Evolutionary conservation across 768 basidiomycete genomes (phyloP).

Genomic region (Sporobolomyces roseus): DNA sequence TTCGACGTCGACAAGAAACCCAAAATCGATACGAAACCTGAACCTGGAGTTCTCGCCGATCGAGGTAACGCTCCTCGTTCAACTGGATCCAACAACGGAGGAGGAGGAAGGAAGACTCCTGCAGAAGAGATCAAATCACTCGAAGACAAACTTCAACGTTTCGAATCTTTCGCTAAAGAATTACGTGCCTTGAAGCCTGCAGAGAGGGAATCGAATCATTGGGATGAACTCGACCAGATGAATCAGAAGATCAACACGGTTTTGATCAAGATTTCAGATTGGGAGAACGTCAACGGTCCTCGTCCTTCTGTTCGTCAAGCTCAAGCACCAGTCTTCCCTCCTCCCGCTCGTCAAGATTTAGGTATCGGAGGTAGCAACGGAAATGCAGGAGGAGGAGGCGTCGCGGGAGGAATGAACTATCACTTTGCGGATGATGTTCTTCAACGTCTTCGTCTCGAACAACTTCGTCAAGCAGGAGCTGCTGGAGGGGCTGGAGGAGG

Average conservation of each 20-base stretch:
- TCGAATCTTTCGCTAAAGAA: neutral
- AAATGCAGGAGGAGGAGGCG: neutral
- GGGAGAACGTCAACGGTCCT: neutral
- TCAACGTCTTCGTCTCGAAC: conserved; percentile 4
- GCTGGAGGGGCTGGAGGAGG: neutral
- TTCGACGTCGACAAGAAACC: conserved; percentile 35
- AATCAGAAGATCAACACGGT: neutral
- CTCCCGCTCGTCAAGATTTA: too few relatives aligned
- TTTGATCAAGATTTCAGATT: neutral
- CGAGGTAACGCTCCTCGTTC: conserved; percentile 4
- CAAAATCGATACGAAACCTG: neutral
- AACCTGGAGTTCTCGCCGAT: conserved; percentile 18
- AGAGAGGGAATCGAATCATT: neutral
- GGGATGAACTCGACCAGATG: neutral
- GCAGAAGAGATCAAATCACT: neutral
- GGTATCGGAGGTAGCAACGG: too few relatives aligned
- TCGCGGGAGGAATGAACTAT: conserved; percentile 1
- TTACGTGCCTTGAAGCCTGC: neutral
- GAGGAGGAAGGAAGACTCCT: neutral
- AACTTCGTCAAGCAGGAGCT: neutral
- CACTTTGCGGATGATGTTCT: neutral
- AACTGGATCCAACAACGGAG: neutral
- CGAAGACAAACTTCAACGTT: neutral
- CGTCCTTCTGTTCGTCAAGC: too few relatives aligned
- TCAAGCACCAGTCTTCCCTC: too few relatives aligned